Base-by-base conservation (phyloP, 176 grass and related monocot genomes). In the Musa acuminata region DNA sequence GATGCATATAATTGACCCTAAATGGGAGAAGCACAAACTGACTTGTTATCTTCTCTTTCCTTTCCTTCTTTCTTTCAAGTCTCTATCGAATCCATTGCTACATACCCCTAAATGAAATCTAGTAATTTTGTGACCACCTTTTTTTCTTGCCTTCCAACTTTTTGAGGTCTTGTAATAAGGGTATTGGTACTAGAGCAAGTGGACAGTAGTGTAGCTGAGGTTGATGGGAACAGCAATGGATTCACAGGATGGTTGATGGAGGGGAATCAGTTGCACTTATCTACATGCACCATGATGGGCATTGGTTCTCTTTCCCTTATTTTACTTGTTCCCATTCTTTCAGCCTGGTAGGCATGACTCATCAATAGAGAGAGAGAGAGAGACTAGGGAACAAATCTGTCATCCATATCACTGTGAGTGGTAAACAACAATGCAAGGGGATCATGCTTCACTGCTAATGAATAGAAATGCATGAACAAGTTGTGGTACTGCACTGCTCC, bases 151-250 rank as follows among this genome's bases (percentile, higher is more conserved):
- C 54, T 83, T 80, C n/a, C 71, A 63, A 52, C 16, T 59, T 55
- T 24, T 17, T 49, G 35, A 75, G n/a, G n/a, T n/a, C n/a, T n/a
- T n/a, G n/a, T n/a, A n/a, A n/a, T n/a, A n/a, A n/a, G 13, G 50
- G 58, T 55, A 29, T n/a, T 60, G n/a, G 57, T 60, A 27, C 57
- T 66, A 65, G 74, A 27, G 73, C 4, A 74, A 75, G 74, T 69
- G 29, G 49, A 12, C 11, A 8, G n/a, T 64, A 24, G 52, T 65
- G 58, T 29, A 23, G 64, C 53, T 43, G 54, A 51, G 58, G 49
- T 49, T 54, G 65, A 86, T 69, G 75, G 52, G 25, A 48, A 5
- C 81, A 79, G 82, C 82, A 84, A 86, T 84, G 35, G 72, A 90
- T 65, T 0, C 22, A 78, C 2, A 20, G 55, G 17, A 53, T 17